Evolutionary conservation across 768 basidiomycete genomes (phyloP).

Genomic region (Galerina marginata): DNA sequence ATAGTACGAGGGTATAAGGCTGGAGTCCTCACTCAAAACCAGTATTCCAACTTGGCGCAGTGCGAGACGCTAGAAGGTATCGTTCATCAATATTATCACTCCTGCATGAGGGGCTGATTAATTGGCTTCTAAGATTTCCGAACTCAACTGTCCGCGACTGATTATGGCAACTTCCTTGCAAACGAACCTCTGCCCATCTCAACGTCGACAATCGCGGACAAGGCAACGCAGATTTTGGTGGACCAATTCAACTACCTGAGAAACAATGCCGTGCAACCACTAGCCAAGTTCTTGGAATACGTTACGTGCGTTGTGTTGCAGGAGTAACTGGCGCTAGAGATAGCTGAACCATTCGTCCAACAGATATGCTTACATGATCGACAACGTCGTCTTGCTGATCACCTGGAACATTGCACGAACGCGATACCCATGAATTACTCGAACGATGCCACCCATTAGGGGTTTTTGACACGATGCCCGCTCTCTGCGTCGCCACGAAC

Average conservation of each 20-base stretch:
- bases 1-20: conserved; percentile 93
- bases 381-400: conserved; percentile 97
- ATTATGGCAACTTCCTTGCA: conserved; percentile 97
- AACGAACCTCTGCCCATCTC: conserved; percentile 94
- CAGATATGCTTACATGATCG: conserved; percentile 99
- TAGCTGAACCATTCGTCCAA: conserved; percentile 13
- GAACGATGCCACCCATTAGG: conserved; percentile 98
- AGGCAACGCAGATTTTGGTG: conserved; percentile 92
- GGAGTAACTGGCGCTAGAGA: neutral
- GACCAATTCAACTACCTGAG: conserved; percentile 97
- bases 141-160: conserved; percentile 93
- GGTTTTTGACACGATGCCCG: conserved; percentile 98
- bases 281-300: conserved; percentile 95
- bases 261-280: conserved; percentile 87
- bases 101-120: conserved; percentile 4
- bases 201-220: conserved; percentile 95
- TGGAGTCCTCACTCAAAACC: conserved; percentile 85
- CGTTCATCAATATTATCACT: conserved; percentile 15
- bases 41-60: conserved; percentile 93
- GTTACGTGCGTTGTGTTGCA: conserved; percentile 76
- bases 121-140: conserved; percentile 73
- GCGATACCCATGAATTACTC: conserved; percentile 95
- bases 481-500: conserved; percentile 97
- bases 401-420: conserved; percentile 96
- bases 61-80: conserved; percentile 96